These are phyloP conservation scores for Penicillium sp. DNA, from an alignment of 2,329 filamentous ascomycete species.

Conservation along the genomic window DNA sequence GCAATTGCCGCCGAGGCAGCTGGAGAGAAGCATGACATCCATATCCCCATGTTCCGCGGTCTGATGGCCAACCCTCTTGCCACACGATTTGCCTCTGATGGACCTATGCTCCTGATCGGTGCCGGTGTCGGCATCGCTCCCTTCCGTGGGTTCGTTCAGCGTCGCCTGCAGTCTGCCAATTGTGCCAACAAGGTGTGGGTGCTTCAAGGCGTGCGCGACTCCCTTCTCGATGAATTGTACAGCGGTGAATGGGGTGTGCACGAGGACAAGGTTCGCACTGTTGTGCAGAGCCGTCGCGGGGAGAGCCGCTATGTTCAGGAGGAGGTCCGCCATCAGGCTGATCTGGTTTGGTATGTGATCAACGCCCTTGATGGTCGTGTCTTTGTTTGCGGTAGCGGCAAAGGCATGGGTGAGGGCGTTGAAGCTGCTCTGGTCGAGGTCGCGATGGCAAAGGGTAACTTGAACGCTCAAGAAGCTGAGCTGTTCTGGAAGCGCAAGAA, in stretches of 20 bases:
- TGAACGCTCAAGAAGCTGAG: conserved; percentile 76
- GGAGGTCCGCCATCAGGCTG: conserved; percentile 84
- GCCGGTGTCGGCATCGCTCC: conserved; percentile 95
- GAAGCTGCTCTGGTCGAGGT: conserved; percentile 84
- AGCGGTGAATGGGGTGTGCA: conserved; percentile 94
- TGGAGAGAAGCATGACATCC: conserved; percentile 57
- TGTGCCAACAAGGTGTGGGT: conserved; percentile 99
- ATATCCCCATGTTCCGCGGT: conserved; percentile 95
- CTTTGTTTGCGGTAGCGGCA: conserved; percentile 92
- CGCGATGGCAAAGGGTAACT: conserved; percentile 85
- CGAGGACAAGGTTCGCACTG: conserved; percentile 79
- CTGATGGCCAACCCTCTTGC: conserved; percentile 96
- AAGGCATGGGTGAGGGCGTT: conserved; percentile 97
- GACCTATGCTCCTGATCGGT: conserved; percentile 95
- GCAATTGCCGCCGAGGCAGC: conserved; percentile 65
- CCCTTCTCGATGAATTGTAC: conserved; percentile 92
- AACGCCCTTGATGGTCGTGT: conserved; percentile 93
- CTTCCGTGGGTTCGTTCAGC: conserved; percentile 96
- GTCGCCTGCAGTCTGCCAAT: conserved; percentile 87
- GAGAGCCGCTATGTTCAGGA: conserved; percentile 94
- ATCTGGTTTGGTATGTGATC: conserved; percentile 97
- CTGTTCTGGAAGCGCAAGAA: conserved; percentile 92
- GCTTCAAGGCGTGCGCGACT: conserved; percentile 89
- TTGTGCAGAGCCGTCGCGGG: conserved; percentile 71
- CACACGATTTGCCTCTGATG: conserved; percentile 85